Conservation (phyloP, 2,329 filamentous ascomycete species). For the Stachybotrys elegans region DNA sequence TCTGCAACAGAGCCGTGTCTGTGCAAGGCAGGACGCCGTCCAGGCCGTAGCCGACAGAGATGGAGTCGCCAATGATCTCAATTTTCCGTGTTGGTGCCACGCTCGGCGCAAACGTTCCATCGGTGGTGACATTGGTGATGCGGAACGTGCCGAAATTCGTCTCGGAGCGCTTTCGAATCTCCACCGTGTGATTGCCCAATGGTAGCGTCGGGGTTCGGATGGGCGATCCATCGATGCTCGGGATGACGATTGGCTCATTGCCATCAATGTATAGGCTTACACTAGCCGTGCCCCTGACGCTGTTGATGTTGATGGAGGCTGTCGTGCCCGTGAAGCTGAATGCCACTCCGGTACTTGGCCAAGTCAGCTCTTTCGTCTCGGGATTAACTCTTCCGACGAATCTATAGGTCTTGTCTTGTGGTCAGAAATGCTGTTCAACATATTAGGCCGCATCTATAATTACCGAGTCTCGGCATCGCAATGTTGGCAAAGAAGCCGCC, state of each 20-base stretch:
- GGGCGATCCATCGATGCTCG: slow-evolving; percentile 20
- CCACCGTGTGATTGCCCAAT: slow-evolving; percentile 28
- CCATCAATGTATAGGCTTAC: slow-evolving; percentile 28
- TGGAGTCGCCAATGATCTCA: slow-evolving; percentile 40
- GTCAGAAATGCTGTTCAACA: too few relatives aligned
- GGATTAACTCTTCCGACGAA: slow-evolving; percentile 37
- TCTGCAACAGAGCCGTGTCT: slow-evolving; percentile 31
- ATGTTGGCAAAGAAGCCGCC: too few relatives aligned
- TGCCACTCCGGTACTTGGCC: slow-evolving; percentile 35
- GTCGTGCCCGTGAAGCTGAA: slow-evolving; percentile 35
- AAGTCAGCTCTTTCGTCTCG: slow-evolving; percentile 35
- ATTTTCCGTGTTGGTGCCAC: slow-evolving; percentile 26
- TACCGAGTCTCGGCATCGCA: too few relatives aligned
- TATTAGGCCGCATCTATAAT: too few relatives aligned
- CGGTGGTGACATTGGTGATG: slow-evolving; percentile 11
- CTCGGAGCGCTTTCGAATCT: slow-evolving; percentile 33
- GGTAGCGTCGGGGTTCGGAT: slow-evolving; percentile 25
- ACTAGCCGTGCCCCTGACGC: slow-evolving; percentile 25
- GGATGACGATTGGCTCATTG: slow-evolving; percentile 19
- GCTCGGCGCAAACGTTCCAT: slow-evolving; percentile 19
- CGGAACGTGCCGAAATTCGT: slow-evolving; percentile 21
- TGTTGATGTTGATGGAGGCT: slow-evolving; percentile 27
- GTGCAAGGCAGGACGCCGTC: slow-evolving; percentile 33
- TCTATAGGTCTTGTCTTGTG: slow-evolving; percentile 13
- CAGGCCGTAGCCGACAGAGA: slow-evolving; percentile 38